Evolutionary conservation across 495 filamentous ascomycete genomes (phyloP).

Genomic region (Lepidopterella palustris): DNA sequence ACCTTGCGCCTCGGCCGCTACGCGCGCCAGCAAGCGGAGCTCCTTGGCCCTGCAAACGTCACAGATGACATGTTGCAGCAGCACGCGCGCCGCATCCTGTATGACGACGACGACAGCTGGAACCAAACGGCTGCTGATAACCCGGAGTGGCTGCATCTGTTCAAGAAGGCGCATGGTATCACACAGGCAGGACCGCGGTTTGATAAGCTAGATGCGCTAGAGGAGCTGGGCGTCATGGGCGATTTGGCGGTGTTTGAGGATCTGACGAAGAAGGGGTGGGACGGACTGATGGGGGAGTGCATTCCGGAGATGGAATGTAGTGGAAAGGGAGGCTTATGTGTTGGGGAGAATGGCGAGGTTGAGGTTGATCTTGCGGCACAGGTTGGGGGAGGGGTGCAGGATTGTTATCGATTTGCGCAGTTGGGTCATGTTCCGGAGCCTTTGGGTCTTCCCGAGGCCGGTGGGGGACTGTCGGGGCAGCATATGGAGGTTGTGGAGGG

Average conservation of each 20-base stretch:
- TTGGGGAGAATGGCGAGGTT: background rate
- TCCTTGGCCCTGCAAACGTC: conserved; percentile 17
- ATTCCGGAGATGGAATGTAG: background rate
- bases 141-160: conserved; percentile 38
- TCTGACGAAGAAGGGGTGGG: background rate
- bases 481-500: background rate
- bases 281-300: background rate
- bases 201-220: conserved; percentile 14
- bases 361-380: background rate
- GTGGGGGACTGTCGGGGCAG: background rate
- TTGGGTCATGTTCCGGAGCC: background rate
- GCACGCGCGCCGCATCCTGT: conserved; percentile 35
- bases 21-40: conserved; percentile 29
- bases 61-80: conserved; percentile 38
- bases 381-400: background rate
- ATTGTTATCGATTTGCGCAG: background rate
- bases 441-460: background rate
- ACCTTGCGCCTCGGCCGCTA: conserved; percentile 36
- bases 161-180: conserved; percentile 38
- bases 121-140: conserved; percentile 42
- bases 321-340: background rate
- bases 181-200: background rate
- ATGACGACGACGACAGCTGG: conserved; percentile 37
- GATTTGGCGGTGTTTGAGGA: background rate
- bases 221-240: conserved; percentile 19